Base-by-base conservation (phyloP, 1,139 yeast species). In the Barnettozyma hawaiiensis region DNA sequence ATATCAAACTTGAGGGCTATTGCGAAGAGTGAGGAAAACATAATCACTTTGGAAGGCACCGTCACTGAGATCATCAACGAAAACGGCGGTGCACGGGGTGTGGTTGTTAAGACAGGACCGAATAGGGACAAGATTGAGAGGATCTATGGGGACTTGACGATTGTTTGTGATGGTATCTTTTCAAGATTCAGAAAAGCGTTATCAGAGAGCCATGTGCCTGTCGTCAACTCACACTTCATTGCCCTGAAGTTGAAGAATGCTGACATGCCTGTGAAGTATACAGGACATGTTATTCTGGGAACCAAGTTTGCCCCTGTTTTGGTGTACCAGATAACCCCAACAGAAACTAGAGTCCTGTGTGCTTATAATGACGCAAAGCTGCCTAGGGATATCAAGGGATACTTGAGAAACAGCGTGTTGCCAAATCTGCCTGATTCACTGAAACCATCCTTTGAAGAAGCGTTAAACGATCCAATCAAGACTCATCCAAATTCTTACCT, bases 401-500 rank as follows among this genome's bases (percentile, higher is more conserved):
- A 90, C 66, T 67, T 92, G 58, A 62, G 64, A 42, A 58, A 69
- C 8, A 66, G 71, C 15, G 94, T 90, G 7, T 65, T 80, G 45
- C 87, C 94, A 22, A 67, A 73, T 40, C 64, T 92, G 43, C 98
- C 99, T 12, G 62, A 70, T 41, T 58, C 63, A 27, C 65, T 84
- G 37, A 69, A 73, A 51, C 85, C 95, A 8, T 73, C 94, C 10
- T 86, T 92, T 59, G 64, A 65, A 42, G 63, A 64, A 23, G 84
- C 89, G 2, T 55, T 81, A 33, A 65, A 69, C 15, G 58, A 59
- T 18, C 75, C 81, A 54, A 78, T 84, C 60, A 78, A 86, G 51
- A 76, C 86, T 37, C 92, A 92, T 97, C 97, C 99, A 39, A 90
- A 90, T 65, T 95, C 94, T 58, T 92, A 78, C 64, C 70, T 92